Evolutionary conservation across 2,329 filamentous ascomycete species (phyloP).

Genomic region (Tolypocladium tundrense): DNA sequence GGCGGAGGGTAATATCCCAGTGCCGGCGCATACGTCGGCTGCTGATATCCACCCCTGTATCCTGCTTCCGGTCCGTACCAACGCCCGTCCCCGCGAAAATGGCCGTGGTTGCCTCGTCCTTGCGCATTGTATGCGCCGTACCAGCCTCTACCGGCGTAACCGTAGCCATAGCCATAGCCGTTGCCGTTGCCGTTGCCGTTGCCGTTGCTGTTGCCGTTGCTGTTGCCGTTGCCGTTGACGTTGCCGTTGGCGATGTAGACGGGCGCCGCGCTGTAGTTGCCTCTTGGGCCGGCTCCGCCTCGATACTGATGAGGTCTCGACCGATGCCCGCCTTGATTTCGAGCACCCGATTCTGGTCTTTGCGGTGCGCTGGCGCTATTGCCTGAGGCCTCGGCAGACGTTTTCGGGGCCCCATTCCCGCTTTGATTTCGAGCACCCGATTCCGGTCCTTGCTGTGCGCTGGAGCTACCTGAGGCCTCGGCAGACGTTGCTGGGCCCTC

Average conservation of each 20-base stretch:
- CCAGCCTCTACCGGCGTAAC: conserved; percentile 2
- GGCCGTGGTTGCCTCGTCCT: conserved; percentile 8
- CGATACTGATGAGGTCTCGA: neutral
- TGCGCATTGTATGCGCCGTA: conserved; percentile 6
- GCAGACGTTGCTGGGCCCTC: neutral
- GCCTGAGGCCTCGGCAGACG: neutral
- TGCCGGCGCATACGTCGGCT: neutral
- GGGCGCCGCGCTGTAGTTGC: neutral
- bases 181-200: neutral
- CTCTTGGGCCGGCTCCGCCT: neutral
- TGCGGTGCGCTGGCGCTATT: neutral
- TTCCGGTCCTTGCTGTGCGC: neutral
- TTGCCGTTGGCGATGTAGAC: neutral
- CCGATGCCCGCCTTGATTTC: neutral
- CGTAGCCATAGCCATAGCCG: neutral
- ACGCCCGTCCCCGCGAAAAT: conserved; percentile 2
- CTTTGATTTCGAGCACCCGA: neutral
- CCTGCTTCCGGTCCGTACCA: neutral
- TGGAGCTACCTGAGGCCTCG: neutral
- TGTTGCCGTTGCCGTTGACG: neutral
- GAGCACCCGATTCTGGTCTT: neutral
- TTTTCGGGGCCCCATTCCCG: neutral
- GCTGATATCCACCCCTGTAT: neutral
- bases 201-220: neutral
- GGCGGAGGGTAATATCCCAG: neutral